phyloP scores from a whole-genome alignment of 2,329 filamentous ascomycete genomes.

The Talaromyces sp. region DNA sequence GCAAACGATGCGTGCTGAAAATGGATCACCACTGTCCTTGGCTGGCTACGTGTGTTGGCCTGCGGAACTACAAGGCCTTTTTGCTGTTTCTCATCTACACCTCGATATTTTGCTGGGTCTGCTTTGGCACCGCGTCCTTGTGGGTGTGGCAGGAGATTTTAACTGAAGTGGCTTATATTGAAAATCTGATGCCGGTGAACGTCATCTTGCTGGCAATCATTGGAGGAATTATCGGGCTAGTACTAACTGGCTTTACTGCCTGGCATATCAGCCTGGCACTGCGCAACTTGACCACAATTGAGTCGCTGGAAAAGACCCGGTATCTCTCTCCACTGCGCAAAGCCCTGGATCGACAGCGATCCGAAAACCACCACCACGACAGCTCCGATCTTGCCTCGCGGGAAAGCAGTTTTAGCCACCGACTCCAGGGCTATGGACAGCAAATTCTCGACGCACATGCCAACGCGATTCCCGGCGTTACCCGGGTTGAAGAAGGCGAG shows the following conservation, averaged over 20 bases:
- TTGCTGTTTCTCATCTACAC: constrained; percentile 88
- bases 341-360: constrained; percentile 60
- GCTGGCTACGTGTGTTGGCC: constrained; percentile 90
- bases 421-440: constrained; percentile 59
- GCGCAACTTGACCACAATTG: constrained; percentile 85
- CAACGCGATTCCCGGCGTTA: constrained; percentile 73
- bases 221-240: constrained; percentile 83
- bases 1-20: constrained; percentile 89
- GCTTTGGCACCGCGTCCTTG: constrained; percentile 66
- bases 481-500: constrained; percentile 76
- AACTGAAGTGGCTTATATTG: constrained; percentile 61
- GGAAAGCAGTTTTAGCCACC: constrained; percentile 31
- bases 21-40: constrained; percentile 99
- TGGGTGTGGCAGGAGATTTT: constrained; percentile 87
- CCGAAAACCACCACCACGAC: constrained; percentile 25
- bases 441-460: constrained; percentile 76
- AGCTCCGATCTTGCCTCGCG: constrained; percentile 27
- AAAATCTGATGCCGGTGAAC: constrained; percentile 79
- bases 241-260: constrained; percentile 78
- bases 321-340: constrained; percentile 78
- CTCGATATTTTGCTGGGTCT: constrained; percentile 75
- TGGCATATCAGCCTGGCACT: constrained; percentile 85
- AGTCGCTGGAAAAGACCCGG: constrained; percentile 90
- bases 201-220: constrained; percentile 83
- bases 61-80: constrained; percentile 94